phyloP scores from a whole-genome alignment of 164 flowering plant species.

The Cinnamomum chago region DNA sequence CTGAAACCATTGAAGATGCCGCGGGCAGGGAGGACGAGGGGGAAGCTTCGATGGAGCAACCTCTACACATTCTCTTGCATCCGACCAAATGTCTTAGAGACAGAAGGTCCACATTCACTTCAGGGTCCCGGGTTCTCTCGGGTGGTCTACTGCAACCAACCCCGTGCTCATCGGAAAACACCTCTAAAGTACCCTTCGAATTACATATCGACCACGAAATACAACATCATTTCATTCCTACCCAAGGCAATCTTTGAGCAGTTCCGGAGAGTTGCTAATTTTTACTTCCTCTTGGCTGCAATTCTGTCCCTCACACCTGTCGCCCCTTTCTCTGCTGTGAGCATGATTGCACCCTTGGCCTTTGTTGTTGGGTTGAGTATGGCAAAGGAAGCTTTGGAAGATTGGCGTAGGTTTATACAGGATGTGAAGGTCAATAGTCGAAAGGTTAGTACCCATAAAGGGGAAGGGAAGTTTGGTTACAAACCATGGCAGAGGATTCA shows the following conservation, averaged over 20 bases:
- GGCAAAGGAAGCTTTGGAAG: constrained; percentile 51
- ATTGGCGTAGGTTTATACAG: constrained; percentile 53
- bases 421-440: constrained; percentile 72
- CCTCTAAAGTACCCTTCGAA: constrained; percentile 34
- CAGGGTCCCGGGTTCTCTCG: constrained; percentile 39
- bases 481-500: constrained; percentile 59
- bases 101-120: constrained; percentile 19
- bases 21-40: constrained; percentile 25
- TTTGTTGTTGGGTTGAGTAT: constrained; percentile 48
- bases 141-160: constrained; percentile 35
- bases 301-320: constrained; percentile 36
- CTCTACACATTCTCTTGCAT: constrained; percentile 48
- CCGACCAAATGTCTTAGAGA: constrained; percentile 26
- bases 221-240: constrained; percentile 36
- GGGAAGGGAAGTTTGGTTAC: constrained; percentile 46
- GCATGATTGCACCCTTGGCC: constrained; percentile 44
- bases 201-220: constrained; percentile 41
- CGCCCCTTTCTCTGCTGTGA: constrained; percentile 36
- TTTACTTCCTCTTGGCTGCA: constrained; percentile 45
- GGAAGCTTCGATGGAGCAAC: constrained; percentile 39
- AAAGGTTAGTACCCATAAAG: constrained; percentile 51
- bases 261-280: constrained; percentile 45
- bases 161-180: constrained; percentile 30
- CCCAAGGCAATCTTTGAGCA: constrained; percentile 51
- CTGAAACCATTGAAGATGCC: constrained; percentile 20